Evolutionary conservation across 2,329 filamentous ascomycete species (phyloP).

Genomic region (Colletotrichum sublineola): DNA sequence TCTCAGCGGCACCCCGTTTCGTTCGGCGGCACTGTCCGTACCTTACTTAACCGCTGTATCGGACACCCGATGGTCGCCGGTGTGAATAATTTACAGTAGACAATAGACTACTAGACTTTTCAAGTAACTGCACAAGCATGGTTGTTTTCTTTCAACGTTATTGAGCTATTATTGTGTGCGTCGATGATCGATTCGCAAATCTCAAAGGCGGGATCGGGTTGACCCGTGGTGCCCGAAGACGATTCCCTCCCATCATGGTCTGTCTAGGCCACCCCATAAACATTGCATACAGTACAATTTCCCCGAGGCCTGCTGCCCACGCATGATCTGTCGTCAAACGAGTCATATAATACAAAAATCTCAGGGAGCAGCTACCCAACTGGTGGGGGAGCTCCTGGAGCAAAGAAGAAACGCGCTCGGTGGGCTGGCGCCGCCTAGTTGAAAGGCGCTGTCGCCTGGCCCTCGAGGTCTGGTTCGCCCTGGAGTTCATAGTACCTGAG

Average conservation of each 20-base stretch:
- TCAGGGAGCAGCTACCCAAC: slow-evolving; percentile 19
- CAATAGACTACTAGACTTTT: neutral
- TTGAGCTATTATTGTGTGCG: slow-evolving; percentile 35
- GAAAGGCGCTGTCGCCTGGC: slow-evolving; percentile 65
- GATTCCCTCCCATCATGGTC: slow-evolving; percentile 21
- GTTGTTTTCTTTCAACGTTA: slow-evolving; percentile 4
- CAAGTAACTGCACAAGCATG: neutral
- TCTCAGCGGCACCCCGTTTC: slow-evolving; percentile 1
- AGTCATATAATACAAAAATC: slow-evolving; percentile 40
- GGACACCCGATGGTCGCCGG: neutral
- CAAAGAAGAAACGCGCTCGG: slow-evolving; percentile 19
- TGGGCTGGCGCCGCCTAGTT: slow-evolving; percentile 53
- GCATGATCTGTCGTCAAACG: slow-evolving; percentile 33
- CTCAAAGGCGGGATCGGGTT: slow-evolving; percentile 10
- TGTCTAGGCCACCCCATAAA: slow-evolving; percentile 35
- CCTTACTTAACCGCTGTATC: slow-evolving; percentile 10
- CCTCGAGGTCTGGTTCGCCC: slow-evolving; percentile 59
- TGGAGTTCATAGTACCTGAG: slow-evolving; percentile 68
- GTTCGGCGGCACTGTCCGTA: slow-evolving; percentile 19
- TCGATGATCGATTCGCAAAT: slow-evolving; percentile 21
- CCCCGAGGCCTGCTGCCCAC: slow-evolving; percentile 23
- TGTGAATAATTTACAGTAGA: neutral
- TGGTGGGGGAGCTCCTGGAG: slow-evolving; percentile 17
- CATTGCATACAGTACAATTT: slow-evolving; percentile 35
- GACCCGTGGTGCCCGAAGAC: slow-evolving; percentile 19